Conservation (phyloP, 306 rosid species). For the Betula pendula region DNA sequence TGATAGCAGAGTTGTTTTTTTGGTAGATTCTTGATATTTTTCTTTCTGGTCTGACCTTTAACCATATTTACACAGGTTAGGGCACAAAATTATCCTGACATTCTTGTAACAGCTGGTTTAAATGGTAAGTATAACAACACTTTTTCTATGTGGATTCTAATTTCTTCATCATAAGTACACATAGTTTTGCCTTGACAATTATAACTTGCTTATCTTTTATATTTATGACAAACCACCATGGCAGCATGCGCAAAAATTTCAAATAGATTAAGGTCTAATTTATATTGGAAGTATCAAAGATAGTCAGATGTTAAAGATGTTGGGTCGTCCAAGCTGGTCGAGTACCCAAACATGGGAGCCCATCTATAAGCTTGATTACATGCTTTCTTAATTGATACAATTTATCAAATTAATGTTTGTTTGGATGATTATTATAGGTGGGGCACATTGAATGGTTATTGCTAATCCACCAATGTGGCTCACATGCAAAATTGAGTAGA, state of each 20-base stretch:
- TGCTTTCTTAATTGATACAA: background rate
- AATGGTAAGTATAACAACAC: slow-evolving; percentile 55
- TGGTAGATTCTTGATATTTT: background rate
- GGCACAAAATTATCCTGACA: slow-evolving; percentile 72
- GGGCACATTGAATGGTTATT: slow-evolving; percentile 24
- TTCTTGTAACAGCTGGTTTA: slow-evolving; percentile 92
- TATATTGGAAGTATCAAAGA: background rate
- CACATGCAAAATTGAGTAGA: background rate
- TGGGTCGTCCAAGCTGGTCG: background rate
- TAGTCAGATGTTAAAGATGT: background rate
- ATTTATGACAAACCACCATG: background rate
- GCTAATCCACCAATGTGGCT: slow-evolving; percentile 22
- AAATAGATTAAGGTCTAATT: background rate
- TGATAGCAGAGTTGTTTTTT: slow-evolving; percentile 18
- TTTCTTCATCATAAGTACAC: background rate
- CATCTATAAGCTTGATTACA: background rate
- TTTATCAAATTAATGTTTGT: background rate
- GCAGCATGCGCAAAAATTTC: background rate
- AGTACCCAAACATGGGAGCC: background rate
- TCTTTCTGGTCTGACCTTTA: slow-evolving; percentile 16
- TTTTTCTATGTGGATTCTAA: background rate
- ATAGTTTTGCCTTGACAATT: background rate
- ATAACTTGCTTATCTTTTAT: background rate
- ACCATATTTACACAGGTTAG: slow-evolving; percentile 56
- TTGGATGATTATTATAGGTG: background rate